Evolutionary conservation across 2,329 filamentous ascomycete species (phyloP).

Genomic region (Fusarium drepaniforme): DNA sequence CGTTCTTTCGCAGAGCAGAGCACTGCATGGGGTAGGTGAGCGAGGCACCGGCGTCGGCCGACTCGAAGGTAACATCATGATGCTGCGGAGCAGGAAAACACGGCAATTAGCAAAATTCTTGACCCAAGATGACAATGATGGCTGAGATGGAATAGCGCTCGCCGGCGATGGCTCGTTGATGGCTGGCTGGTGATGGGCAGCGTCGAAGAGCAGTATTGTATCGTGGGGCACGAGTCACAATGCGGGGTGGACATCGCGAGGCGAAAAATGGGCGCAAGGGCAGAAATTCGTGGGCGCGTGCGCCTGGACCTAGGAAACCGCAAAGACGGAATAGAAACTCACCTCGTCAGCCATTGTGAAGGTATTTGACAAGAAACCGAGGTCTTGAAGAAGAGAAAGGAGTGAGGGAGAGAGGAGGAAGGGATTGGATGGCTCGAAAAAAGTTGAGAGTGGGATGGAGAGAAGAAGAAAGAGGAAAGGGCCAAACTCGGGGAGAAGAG

Average conservation of each 20-base stretch:
- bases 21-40: slow-evolving; percentile 98
- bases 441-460: slow-evolving; percentile 46
- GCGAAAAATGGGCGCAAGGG: slow-evolving; percentile 47
- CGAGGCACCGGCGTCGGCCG: slow-evolving; percentile 96
- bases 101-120: slow-evolving; percentile 38
- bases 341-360: slow-evolving; percentile 72
- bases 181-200: slow-evolving; percentile 28
- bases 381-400: slow-evolving; percentile 45
- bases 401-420: slow-evolving; percentile 41
- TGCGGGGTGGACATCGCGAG: slow-evolving; percentile 62
- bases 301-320: slow-evolving; percentile 17
- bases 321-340: slow-evolving; percentile 50
- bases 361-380: slow-evolving; percentile 55
- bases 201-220: slow-evolving; percentile 33
- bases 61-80: slow-evolving; percentile 85
- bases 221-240: slow-evolving; percentile 54
- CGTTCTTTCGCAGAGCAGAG: slow-evolving; percentile 99
- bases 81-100: slow-evolving; percentile 48
- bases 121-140: neutral
- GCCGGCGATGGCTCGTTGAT: slow-evolving; percentile 12
- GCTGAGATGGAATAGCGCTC: neutral
- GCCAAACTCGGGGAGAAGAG: slow-evolving; percentile 41
- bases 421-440: slow-evolving; percentile 32
- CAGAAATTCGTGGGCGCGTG: slow-evolving; percentile 40
- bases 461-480: slow-evolving; percentile 47